Evolutionary conservation across 768 basidiomycete genomes (phyloP).

Genomic region (Agrocybe chaxingu): DNA sequence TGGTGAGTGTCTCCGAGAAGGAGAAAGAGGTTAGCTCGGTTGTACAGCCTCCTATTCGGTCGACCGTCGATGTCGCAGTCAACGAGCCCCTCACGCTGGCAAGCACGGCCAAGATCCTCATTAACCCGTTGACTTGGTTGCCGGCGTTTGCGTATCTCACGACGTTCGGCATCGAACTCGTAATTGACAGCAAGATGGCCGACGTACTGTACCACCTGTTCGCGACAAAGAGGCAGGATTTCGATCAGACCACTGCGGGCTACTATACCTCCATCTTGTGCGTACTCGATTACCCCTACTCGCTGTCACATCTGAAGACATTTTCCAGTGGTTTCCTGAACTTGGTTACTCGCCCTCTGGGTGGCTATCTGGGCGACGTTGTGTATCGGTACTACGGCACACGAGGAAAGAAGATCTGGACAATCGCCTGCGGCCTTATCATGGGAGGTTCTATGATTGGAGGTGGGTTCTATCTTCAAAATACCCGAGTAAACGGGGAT

Average conservation of each 20-base stretch:
- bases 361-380: conserved; percentile 45
- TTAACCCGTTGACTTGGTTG: conserved; percentile 49
- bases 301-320: not conserved
- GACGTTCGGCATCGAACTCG: conserved; percentile 58
- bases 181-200: conserved; percentile 52
- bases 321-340: conserved; percentile 46
- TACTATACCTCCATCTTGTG: conserved; percentile 38
- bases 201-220: conserved; percentile 39
- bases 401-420: conserved; percentile 46
- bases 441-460: conserved; percentile 43
- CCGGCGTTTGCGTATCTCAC: conserved; percentile 50
- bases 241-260: conserved; percentile 50
- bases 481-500: conserved; percentile 14
- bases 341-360: conserved; percentile 44
- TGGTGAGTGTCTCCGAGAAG: conserved; percentile 13
- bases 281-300: not conserved
- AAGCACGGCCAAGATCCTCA: conserved; percentile 28
- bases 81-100: conserved; percentile 39
- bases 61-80: conserved; percentile 41
- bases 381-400: conserved; percentile 41
- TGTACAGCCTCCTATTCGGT: conserved; percentile 11
- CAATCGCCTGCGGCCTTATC: conserved; percentile 36
- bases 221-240: conserved; percentile 27
- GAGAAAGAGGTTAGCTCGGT: conserved; percentile 2
- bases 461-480: conserved; percentile 40